phyloP scores from a whole-genome alignment of 1,284 basidiomycete genomes.

The Laetiporus sulphureus region DNA sequence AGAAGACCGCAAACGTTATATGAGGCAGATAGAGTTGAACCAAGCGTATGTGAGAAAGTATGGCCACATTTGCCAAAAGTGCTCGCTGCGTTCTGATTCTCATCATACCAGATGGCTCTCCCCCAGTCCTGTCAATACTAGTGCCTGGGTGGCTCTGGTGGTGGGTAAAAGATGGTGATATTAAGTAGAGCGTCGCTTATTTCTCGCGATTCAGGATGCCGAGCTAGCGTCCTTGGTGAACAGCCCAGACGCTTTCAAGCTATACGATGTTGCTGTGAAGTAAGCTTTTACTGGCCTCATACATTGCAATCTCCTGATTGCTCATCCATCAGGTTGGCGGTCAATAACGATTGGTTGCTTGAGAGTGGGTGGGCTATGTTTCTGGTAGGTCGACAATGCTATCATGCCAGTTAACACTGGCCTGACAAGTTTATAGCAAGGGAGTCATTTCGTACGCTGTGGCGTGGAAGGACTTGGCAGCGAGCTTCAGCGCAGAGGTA shows the following conservation, averaged over 20 bases:
- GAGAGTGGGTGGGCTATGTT: conserved; percentile 67
- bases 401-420: not conserved
- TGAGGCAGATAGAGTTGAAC: conserved; percentile 52
- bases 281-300: conserved; percentile 20
- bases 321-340: conserved; percentile 39
- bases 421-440: conserved; percentile 41
- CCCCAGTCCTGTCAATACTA: conserved; percentile 59
- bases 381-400: conserved; percentile 33
- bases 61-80: conserved; percentile 8
- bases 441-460: conserved; percentile 59
- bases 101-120: conserved; percentile 50
- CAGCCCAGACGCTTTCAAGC: conserved; percentile 48
- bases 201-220: conserved; percentile 41
- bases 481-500: conserved; percentile 59
- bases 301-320: not conserved
- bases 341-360: conserved; percentile 59
- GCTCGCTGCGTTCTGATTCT: not conserved
- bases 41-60: conserved; percentile 54
- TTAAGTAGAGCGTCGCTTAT: conserved; percentile 1
- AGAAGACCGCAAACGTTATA: conserved; percentile 34
- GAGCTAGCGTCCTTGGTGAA: conserved; percentile 55
- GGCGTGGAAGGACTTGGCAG: conserved; percentile 59
- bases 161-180: conserved; percentile 32
- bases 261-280: conserved; percentile 66
- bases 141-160: conserved; percentile 60